Base-by-base conservation (phyloP, 2,329 filamentous ascomycete genomes). In the Neonectria neomacrospora region DNA sequence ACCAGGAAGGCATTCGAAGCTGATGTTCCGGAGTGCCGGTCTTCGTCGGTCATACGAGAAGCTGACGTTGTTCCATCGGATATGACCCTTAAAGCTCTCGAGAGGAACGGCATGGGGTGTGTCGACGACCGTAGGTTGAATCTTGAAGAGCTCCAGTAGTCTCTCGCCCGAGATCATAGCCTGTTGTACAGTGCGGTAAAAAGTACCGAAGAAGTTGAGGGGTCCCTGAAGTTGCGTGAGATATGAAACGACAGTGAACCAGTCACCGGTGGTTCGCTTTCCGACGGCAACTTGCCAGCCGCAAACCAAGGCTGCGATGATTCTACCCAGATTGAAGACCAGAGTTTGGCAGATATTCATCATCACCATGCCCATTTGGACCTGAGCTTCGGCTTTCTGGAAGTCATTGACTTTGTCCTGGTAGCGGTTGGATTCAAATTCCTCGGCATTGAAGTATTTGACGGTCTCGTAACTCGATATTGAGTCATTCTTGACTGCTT, bases 391-490 rank as follows among this genome's bases (percentile, higher is more conserved):
- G 53, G 91, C 91, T 42, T 80, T 81, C 75, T 95, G 92, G 76
- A 90, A 95, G 58, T 86, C 86, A 48, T 82, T 81, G 58, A 96
- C 91, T 26, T 92, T 91, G 47, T 84, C 79, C 50, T 89, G 85
- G 73, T 94, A 95, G 23, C 92, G 86, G 52, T 85, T 81, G 69
- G 93, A 94, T 74, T 96, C 92, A 74, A 91, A 94, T 2, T 87
- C 83, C 74, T 95, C 92, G 8, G 92, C 92, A 71, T 95, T 95
- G 83, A 96, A 96, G 74, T 95, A 95, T 76, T 95, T 96, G 75
- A 95, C 92, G 2, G 92, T 95, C 81, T 99, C 96, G 77, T 98
- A 99, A n/a, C 94, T 97, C 66, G 96, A 94, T 82, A 99, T 96
- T 0, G 96, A 98, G 78, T 99, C 96, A 76, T 97, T 98, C 80